Evolutionary conservation across 1,284 basidiomycete species (phyloP), one percentile per base, ranked within the genome.

Genomic region (Leccinum insolens): DNA sequence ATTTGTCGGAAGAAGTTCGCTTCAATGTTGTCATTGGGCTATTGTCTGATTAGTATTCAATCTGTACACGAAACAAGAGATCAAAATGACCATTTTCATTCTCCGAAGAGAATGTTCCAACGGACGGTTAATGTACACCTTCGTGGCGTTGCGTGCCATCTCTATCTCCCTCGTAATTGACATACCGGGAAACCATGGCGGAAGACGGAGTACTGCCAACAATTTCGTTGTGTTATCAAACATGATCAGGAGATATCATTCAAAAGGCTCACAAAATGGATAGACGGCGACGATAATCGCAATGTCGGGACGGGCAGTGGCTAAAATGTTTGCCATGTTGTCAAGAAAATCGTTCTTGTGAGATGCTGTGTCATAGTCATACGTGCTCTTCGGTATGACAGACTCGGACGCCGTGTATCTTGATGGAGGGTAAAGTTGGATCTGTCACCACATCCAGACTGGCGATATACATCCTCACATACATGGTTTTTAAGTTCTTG

Each of bases 141-240:
- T 59, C 28, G 57, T 28, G 25, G 15, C 20, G 12, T 25, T 25
- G 28, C 57, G 57, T 59, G 28, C 57, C 28, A 28, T 14, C 0
- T 28, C 62, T 57, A 72, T 67, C 3, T 69, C 20, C 17, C 17
- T 46, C 44, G 44, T 46, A 46, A 46, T 9, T n/a, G 44, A 46
- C 44, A 46, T 46, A 9, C 73, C 73, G 3, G 73, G 73, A 17
- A 74, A 44, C 73, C 75, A 74, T 11, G 65, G 60, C 1, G 73
- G 73, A 37, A 73, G 65, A 37, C 34, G 34, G 34, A 37, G 34
- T 37, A 39, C 37, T 39, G 12, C 37, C 37, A 39, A 39, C 37
- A 55, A 20, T 20, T 55, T 25, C n/a, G 22, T 61, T 4, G 57
- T 28, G 20, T 9, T n/a, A 41, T 22, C 44, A 5, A 64, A n/a